Evolutionary conservation across 306 rosid species (phyloP), one percentile per base, ranked within the genome.

Genomic region (Arachis stenosperma): DNA sequence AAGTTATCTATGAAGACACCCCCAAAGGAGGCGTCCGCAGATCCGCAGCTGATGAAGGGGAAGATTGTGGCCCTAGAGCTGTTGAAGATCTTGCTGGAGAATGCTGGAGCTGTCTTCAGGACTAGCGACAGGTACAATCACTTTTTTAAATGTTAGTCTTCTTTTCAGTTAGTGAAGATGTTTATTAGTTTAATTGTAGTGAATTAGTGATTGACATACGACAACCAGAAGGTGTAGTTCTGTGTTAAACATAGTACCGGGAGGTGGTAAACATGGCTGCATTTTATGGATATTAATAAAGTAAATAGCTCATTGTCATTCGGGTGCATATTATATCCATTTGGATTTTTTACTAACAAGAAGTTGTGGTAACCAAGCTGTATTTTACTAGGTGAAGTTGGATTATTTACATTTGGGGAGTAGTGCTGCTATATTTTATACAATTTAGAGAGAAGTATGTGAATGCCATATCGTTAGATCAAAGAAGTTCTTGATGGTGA

Each of bases 1-100:
- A 95, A 95, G 86, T 78, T 95, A 78, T 95, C 99, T 6, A 95
- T 95, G 99, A 95, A 92, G 90, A 86, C 98, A 0, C 97, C 95
- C 0, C 92, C 99, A 0, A 95, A 95, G 89, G 99, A 95, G 81
- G 93, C 97, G 0, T 72, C 90, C 54, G 87, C 87, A 3, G 99
- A 92, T 72, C 97, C 92, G 0, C 90, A 92, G 86, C 77, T 83
- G 88, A 95, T 95, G 99, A 95, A 87, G 85, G 99, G 99, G 64
- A 95, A 95, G 84, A 92, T 92, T 83, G 97, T 95, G 71, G 99
- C 99, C 1, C 77, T 95, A 82, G 99, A 95, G 80, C 81, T 95
- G 83, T 81, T 95, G 84, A 95, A 95, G 90, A 95, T 95, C 82
- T 86, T 95, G 87, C 81, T 95, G 83, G 99, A 95, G 87, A 95